A percentile compares a stretch with the other conserved stretches of the same genome.
phyloP scores from a whole-genome alignment of 2,329 filamentous ascomycete genomes.

The Gaeumannomyces tritici region DNA sequence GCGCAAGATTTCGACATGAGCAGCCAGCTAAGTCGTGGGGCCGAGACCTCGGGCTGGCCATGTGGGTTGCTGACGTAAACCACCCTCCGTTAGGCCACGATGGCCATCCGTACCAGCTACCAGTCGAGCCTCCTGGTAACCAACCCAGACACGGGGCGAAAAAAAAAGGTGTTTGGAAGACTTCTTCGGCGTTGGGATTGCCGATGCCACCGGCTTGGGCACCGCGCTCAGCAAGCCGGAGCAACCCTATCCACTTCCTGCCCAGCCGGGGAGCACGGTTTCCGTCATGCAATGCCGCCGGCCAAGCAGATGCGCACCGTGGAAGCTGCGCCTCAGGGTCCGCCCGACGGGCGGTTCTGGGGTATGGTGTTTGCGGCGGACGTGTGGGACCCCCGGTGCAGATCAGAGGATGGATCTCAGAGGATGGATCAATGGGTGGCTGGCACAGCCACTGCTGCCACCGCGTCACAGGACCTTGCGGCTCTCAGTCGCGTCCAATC shows the following conservation, averaged over 20 bases:
- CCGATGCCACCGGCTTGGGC: background rate
- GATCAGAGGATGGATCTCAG: constrained; percentile 34
- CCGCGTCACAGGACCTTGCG: constrained; percentile 21
- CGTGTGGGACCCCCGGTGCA: constrained; percentile 32
- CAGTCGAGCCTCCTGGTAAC: constrained; percentile 5
- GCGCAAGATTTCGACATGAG: constrained; percentile 3
- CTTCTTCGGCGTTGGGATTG: background rate
- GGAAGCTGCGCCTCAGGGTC: constrained; percentile 49
- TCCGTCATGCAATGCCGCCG: constrained; percentile 48
- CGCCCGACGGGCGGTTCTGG: constrained; percentile 47
- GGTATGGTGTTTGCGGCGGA: constrained; percentile 54
- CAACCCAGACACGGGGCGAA: background rate
- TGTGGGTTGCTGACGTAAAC: background rate
- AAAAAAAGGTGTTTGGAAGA: constrained; percentile 7
- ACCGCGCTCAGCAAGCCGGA: constrained; percentile 23
- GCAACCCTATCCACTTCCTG: constrained; percentile 32
- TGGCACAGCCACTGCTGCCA: constrained; percentile 31
- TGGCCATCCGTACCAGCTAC: constrained; percentile 4
- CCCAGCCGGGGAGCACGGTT: constrained; percentile 53
- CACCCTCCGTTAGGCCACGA: constrained; percentile 6
- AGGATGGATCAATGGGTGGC: too few relatives aligned
- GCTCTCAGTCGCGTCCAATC: constrained; percentile 17
- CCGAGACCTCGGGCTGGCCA: background rate
- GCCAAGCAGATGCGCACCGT: constrained; percentile 46
- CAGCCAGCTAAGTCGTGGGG: background rate